Evolutionary conservation across 805 yeast species (phyloP).

Genomic region (Sungouiozyma ichnusensis): DNA sequence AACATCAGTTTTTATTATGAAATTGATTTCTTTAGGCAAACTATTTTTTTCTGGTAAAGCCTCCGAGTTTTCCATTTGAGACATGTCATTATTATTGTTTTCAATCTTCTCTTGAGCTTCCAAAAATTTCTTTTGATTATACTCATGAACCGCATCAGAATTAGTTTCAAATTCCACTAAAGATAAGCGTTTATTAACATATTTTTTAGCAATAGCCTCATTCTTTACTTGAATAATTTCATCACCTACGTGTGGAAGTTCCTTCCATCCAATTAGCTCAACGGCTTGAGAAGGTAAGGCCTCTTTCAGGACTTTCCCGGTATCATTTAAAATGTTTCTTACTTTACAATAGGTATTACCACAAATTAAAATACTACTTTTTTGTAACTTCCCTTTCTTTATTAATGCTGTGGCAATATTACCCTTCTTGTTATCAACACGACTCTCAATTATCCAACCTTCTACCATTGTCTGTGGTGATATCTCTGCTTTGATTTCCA

Average conservation of each 20-base stretch:
- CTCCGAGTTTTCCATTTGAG: slow-evolving; percentile 26
- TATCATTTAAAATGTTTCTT: slow-evolving; percentile 64
- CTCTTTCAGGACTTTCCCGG: slow-evolving; percentile 46
- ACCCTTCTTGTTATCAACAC: slow-evolving; percentile 73
- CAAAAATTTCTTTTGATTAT: slow-evolving; percentile 56
- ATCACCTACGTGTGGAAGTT: slow-evolving; percentile 85
- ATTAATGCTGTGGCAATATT: slow-evolving; percentile 77
- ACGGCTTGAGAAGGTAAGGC: slow-evolving; percentile 89
- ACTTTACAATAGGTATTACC: slow-evolving; percentile 84
- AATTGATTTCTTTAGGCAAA: slow-evolving; percentile 34
- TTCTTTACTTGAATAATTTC: slow-evolving; percentile 62
- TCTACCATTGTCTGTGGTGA: slow-evolving; percentile 41
- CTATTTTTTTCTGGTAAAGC: slow-evolving; percentile 20
- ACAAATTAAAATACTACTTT: slow-evolving; percentile 69
- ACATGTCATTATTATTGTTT: slow-evolving; percentile 39
- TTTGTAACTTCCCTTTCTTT: slow-evolving; percentile 62
- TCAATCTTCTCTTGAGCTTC: slow-evolving; percentile 29
- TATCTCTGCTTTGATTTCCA: slow-evolving; percentile 59
- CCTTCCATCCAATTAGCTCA: slow-evolving; percentile 90
- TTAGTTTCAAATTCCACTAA: slow-evolving; percentile 50
- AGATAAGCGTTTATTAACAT: slow-evolving; percentile 52
- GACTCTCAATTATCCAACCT: slow-evolving; percentile 86
- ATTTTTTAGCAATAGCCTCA: slow-evolving; percentile 70
- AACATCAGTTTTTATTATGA: slow-evolving; percentile 82
- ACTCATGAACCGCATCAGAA: slow-evolving; percentile 51